Base-by-base conservation (phyloP, 2,329 filamentous ascomycete genomes). In the Fusarium pseudonygamai region DNA sequence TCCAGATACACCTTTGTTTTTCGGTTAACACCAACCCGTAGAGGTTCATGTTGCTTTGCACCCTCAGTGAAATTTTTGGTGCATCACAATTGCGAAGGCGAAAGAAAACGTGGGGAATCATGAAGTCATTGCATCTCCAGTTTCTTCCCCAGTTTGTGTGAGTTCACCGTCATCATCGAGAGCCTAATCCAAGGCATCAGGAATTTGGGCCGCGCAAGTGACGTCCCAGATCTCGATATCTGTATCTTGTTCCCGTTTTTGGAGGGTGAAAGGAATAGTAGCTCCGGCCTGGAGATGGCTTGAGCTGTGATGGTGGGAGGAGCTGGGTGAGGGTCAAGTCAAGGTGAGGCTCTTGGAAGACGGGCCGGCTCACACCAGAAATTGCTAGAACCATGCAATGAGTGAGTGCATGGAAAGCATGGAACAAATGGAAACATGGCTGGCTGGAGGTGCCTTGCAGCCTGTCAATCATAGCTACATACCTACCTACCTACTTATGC, bases 361-460 rank as follows among this genome's bases (percentile, higher is more conserved):
- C 75, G 75, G 75, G 69, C 75, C 73, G 75, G 75, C 52, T 72
- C 30, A 71, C 63, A 67, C 67, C 67, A 73, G 70, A 72, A 72
- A 61, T 47, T 69, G 66, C 70, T 69, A 72, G 70, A 72, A 73
- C 57, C 71, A 68, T 72, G 69, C 42, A 60, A 69, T 28, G 47
- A 24, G 56, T 28, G 47, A 24, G 56, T 69, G 67, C 67, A 74
- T 69, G 26, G 69, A 67, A 67, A 59, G 32, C 42, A 53, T 49
- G 64, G 56, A 57, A 47, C 37, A 58, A 52, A 50, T 56, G 45
- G 67, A 47, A 61, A 58, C 12, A 13, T 32, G 32, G 32, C 32
- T 32, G 32, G 28, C 26, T 32, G 10, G 28, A 45, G 32, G 70
- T 75, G 71, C 69, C 69, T 74, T 70, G 66, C 71, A 60, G 69